Conservation (phyloP, 306 rosid species). For the Cucurbita ficifolia region DNA sequence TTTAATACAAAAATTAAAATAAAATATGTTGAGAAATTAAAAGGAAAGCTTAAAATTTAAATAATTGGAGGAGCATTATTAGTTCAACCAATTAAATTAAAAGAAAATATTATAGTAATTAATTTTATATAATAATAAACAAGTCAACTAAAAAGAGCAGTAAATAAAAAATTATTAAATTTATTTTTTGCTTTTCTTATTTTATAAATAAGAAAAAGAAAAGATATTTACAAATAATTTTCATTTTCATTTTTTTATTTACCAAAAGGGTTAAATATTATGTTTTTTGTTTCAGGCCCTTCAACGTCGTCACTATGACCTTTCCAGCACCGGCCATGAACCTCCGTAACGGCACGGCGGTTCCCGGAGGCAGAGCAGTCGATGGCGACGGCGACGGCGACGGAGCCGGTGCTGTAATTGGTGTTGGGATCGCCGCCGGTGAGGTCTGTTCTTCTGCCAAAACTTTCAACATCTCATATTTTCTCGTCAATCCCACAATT, state of each 20-base stretch:
- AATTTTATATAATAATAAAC: neutral
- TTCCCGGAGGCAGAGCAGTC: neutral
- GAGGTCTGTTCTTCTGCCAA: slow-evolving; percentile 7
- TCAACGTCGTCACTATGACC: neutral
- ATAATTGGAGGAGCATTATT: neutral
- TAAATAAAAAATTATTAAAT: neutral
- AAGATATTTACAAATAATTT: neutral
- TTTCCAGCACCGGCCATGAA: neutral
- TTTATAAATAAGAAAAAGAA: neutral
- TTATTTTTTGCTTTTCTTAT: neutral
- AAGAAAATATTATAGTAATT: neutral
- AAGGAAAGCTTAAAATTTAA: neutral
- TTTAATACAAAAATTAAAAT: too few species aligned
- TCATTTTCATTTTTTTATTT: neutral
- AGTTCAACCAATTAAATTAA: neutral
- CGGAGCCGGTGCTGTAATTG: slow-evolving; percentile 12
- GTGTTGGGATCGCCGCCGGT: slow-evolving; percentile 14
- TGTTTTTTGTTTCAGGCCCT: neutral
- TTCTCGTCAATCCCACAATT: slow-evolving; percentile 23
- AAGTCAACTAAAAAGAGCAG: neutral
- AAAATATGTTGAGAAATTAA: neutral
- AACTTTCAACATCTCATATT: slow-evolving; percentile 3
- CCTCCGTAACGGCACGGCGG: neutral
- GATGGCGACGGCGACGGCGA: neutral
- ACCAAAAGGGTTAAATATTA: neutral